Evolutionary conservation across 257 asterid species (phyloP), one percentile per base, ranked within the genome.

Genomic region (Jasminum sambac): DNA sequence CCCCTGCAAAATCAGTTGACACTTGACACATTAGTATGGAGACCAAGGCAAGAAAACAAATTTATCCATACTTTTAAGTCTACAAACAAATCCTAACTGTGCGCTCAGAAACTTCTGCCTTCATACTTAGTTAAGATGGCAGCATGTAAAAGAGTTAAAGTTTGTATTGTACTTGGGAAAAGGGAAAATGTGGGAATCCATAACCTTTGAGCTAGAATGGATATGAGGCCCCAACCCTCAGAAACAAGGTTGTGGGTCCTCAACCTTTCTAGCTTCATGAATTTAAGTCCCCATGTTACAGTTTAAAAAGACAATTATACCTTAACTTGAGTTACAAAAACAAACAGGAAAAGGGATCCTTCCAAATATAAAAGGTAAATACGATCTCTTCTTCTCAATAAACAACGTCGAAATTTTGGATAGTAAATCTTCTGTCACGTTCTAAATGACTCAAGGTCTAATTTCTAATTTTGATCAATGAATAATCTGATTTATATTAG

Each of bases 1-100:
- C 77, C 98, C 98, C 99, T 91, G 80, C 64, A 75, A 79, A 82
- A 66, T 57, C 59, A 71, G 68, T 16, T 50, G 25, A n/a, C 41
- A 71, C 36, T 55, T 10, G 8, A 55, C 0, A 55, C 0, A 55
- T 10, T 23, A 19, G 36, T 23, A 34, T 55, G 10, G 34, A 55
- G 34, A 55, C 34, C 62, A 3, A 55, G 6, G 21, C 30, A 21
- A 19, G 8, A n/a, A 6, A 50, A 55, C 30, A 55, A 55, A 23
- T 24, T 55, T 21, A 3, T 3, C 61, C 26, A 55, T 5, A 19
- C 10, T 23, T 50, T 55, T 19, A 21, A 5, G 34, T 23, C 36
- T 55, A 55, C 36, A 55, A 3, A 55, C 9, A 55, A 50, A 55
- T 55, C 23, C 36, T 25, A 55, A 23, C 26, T 14, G 7, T 3